Percentiles rank a stretch among this genome's conserved stretches.
phyloP scores from a whole-genome alignment of 371 early-diverging fungal genomes.

The Mucor indicus region DNA sequence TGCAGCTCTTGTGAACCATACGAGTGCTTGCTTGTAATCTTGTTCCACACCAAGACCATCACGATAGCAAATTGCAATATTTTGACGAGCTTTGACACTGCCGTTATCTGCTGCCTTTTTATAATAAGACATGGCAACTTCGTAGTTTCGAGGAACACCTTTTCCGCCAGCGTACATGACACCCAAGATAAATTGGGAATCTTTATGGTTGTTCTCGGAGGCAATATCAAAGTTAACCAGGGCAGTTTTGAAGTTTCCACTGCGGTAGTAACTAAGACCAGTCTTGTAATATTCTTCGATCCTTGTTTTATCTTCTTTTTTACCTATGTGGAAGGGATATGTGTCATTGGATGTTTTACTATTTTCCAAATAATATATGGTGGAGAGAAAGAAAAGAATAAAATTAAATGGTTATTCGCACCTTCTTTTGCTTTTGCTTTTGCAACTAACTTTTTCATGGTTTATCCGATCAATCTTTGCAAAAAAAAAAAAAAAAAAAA shows the following conservation, averaged over 20 bases:
- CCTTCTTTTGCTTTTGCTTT: too few relatives aligned
- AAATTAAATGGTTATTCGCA: too few relatives aligned
- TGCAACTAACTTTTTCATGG: too few relatives aligned
- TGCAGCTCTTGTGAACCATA: conserved; percentile 4
- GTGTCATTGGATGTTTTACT: too few relatives aligned
- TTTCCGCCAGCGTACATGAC: conserved; percentile 5
- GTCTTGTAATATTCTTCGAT: neutral
- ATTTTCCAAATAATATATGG: too few relatives aligned
- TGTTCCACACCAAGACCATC: conserved; percentile 2
- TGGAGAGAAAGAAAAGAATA: too few relatives aligned
- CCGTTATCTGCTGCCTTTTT: conserved; percentile 3
- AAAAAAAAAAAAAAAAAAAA: too few relatives aligned
- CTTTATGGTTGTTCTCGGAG: neutral
- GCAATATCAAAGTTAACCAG: neutral
- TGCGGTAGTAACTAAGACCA: neutral
- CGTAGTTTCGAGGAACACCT: conserved; percentile 5
- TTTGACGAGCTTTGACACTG: neutral
- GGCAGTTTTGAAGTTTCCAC: neutral
- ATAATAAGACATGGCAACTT: conserved; percentile 4
- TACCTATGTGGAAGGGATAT: too few relatives aligned
- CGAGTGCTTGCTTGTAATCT: neutral
- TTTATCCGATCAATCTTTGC: too few relatives aligned
- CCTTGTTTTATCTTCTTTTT: too few relatives aligned
- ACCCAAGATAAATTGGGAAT: conserved; percentile 1
- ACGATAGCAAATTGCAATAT: neutral